Conservation (phyloP, 768 basidiomycete species). For the Coprinopsis strossmayeri region DNA sequence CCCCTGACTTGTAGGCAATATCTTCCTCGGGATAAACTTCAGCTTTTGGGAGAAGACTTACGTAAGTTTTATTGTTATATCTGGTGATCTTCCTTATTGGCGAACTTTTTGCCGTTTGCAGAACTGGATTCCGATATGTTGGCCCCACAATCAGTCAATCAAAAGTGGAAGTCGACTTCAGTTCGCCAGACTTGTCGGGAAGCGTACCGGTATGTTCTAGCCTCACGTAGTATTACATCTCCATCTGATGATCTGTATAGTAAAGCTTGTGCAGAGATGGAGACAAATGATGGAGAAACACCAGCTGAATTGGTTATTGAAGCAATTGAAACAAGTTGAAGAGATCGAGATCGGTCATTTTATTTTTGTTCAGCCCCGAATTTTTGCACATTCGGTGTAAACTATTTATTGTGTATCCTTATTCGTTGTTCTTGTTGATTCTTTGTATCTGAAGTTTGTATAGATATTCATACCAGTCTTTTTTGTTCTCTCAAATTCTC, state of each 20-base stretch:
- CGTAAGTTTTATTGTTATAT: too few species aligned
- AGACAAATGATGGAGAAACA: conserved; percentile 16
- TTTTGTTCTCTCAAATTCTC: too few species aligned
- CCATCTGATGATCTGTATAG: conserved; percentile 7
- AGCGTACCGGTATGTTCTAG: conserved; percentile 49
- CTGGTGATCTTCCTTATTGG: too few species aligned
- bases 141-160: conserved; percentile 38
- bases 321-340: too few species aligned
- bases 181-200: conserved; percentile 50
- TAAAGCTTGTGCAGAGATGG: conserved; percentile 19
- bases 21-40: conserved; percentile 48
- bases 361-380: too few species aligned
- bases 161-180: conserved; percentile 52
- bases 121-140: conserved; percentile 63
- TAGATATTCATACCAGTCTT: too few species aligned
- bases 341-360: too few species aligned
- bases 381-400: too few species aligned
- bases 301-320: background rate
- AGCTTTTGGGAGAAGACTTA: conserved; percentile 60
- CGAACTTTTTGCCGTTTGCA: too few species aligned
- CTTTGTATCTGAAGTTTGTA: too few species aligned
- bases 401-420: too few species aligned
- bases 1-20: conserved; percentile 68
- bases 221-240: background rate
- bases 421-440: too few species aligned